A percentile compares a stretch with the other conserved stretches of the same genome.
Conservation (phyloP, 345 rosid species). For the thale cress (Arabidopsis thaliana) region TAIR10.1 NC_003070.9:359501-360000, state of each 20-base stretch:
- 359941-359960: slow-evolving; percentile 88
- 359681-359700: slow-evolving; percentile 97
- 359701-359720: slow-evolving; percentile 81
- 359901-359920: slow-evolving; percentile 90
- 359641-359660: slow-evolving; percentile 71
- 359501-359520: slow-evolving; percentile 90
- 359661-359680: slow-evolving; percentile 89
- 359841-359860: slow-evolving; percentile 88
- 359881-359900: slow-evolving; percentile 75
- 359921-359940: slow-evolving; percentile 95
- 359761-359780: slow-evolving; percentile 77
- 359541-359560: slow-evolving; percentile 83
- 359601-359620: slow-evolving; percentile 81
- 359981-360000: slow-evolving; percentile 78
- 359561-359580: slow-evolving; percentile 78
- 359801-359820: slow-evolving; percentile 97
- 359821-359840: slow-evolving; percentile 91
- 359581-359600: slow-evolving; percentile 88
- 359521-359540: slow-evolving; percentile 89
- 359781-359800: slow-evolving; percentile 93
- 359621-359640: slow-evolving; percentile 74
- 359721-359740: slow-evolving; percentile 90
- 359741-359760: slow-evolving; percentile 94
- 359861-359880: slow-evolving; percentile 70
- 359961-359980: slow-evolving; percentile 79